These are phyloP conservation scores for Aureobasidium sp. DNA, from an alignment of 2,329 filamentous ascomycete species.

Conservation along the genomic window DNA sequence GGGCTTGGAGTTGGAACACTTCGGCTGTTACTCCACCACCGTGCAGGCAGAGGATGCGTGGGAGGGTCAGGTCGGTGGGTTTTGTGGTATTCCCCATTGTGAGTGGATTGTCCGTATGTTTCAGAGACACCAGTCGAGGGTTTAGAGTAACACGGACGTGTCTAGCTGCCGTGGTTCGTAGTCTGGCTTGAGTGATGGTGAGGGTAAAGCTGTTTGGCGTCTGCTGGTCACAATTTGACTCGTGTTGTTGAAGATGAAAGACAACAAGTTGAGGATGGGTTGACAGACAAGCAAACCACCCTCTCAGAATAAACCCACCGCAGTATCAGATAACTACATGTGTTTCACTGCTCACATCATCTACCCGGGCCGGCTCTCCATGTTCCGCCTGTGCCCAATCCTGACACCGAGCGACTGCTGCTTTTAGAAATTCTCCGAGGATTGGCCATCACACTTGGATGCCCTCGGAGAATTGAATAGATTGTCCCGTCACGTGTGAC, in stretches of 20 bases:
- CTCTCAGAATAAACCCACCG: too few species aligned
- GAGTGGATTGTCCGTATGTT: background rate
- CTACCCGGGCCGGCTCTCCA: conserved; percentile 13
- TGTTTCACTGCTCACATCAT: conserved; percentile 10
- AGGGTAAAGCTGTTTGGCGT: too few species aligned
- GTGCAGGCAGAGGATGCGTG: conserved; percentile 73
- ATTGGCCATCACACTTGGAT: background rate
- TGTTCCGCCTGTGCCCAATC: background rate
- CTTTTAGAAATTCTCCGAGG: conserved; percentile 1
- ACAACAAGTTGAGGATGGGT: too few species aligned
- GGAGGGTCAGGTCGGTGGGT: conserved; percentile 29
- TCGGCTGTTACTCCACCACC: conserved; percentile 67
- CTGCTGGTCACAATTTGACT: too few species aligned
- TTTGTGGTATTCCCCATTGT: background rate
- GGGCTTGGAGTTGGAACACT: conserved; percentile 63
- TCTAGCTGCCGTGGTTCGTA: too few species aligned
- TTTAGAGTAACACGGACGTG: too few species aligned
- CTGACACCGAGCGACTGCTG: background rate
- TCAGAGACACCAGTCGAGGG: background rate
- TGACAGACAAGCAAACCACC: too few species aligned
- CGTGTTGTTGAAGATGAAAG: too few species aligned
- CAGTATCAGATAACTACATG: background rate
- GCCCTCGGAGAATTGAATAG: background rate
- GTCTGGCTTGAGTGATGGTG: too few species aligned
- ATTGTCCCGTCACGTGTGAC: background rate